Evolutionary conservation across 352 stramenopile species (phyloP), one percentile per base, ranked within the genome.

Genomic region (Phytophthora hybrid): DNA sequence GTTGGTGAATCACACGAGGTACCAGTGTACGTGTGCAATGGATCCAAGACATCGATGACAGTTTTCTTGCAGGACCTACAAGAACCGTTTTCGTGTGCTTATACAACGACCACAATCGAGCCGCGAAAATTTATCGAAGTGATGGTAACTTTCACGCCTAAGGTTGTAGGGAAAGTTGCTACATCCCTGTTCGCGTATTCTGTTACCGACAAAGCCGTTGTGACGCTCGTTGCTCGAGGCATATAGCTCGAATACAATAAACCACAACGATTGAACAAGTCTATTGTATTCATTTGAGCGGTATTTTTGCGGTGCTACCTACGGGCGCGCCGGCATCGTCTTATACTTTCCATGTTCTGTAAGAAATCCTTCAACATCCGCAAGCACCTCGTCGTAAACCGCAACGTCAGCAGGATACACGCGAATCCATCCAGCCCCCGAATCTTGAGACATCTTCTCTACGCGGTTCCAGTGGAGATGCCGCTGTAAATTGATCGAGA

Each of bases 401-500:
- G 89, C 90, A 41, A 97, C 90, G 19, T 93, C 89, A 47, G 80
- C 74, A 47, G 90, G 90, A 60, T 97, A 97, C 44, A 97, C 89
- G 31, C 89, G 88, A 59, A 97, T 94, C 90, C 90, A 97, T 1
- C 87, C 89, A 39, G 83, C 80, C 9, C 90, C 90, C 3, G 90
- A 95, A 56, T 96, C 90, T 60, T 96, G 89, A 9, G 82, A 91
- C 90, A 97, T 96, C 57, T 97, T 96, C 67, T 96, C 88, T 5
- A 93, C 82, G 39, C 90, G 89, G 44, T 96, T 93, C 90, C 90
- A 97, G 66, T 96, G 88, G 37, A 97, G 75, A 80, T 97, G 90
- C 23, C 88, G 83, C 67, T 97, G 89, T 13, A 97, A 65, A 70
- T 92, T 96, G 63, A 97, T 97, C 16, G 89, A 90, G 53, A 97